Percentiles rank a stretch among this genome's conserved stretches.
Evolutionary conservation across 176 grass and related monocot genomes (phyloP).

Genomic region (Bonia amplexicaulis): DNA sequence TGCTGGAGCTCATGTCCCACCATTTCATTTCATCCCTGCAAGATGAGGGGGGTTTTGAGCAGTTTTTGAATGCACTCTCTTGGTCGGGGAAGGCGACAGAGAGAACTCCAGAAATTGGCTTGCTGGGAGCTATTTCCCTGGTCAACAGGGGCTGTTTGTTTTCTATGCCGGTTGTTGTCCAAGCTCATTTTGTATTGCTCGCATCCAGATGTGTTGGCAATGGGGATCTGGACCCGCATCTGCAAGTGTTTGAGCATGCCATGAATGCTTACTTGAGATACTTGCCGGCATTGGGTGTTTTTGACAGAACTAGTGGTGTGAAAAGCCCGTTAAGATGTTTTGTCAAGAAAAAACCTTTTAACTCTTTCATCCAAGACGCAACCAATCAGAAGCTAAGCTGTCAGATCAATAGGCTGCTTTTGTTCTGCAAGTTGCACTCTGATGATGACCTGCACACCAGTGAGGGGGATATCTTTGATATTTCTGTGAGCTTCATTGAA

Average conservation of each 20-base stretch:
- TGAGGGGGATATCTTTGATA: conserved; percentile 2
- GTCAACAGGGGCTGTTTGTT: not conserved
- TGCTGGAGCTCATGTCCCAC: conserved; percentile 26
- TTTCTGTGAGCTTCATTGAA: conserved; percentile 22
- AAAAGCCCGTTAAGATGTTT: not conserved
- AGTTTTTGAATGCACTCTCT: conserved; percentile 11
- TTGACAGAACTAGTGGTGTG: not conserved
- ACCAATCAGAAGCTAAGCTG: conserved; percentile 31
- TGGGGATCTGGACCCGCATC: not conserved
- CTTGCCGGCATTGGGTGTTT: conserved; percentile 26
- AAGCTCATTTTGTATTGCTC: conserved; percentile 42
- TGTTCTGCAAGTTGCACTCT: conserved; percentile 22
- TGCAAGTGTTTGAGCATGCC: not conserved
- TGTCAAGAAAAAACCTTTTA: not conserved
- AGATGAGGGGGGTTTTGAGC: not conserved
- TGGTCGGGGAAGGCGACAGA: not conserved
- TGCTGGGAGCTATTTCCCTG: not conserved
- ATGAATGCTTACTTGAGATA: conserved; percentile 24
- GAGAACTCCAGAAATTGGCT: conserved; percentile 20
- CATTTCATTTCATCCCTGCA: conserved; percentile 37
- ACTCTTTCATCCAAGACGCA: not conserved
- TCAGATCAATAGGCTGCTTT: conserved; percentile 31
- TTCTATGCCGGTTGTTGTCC: not conserved
- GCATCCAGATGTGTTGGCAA: conserved; percentile 11
- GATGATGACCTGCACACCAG: conserved; percentile 4